Evolutionary conservation across 2,329 filamentous ascomycete genomes (phyloP), one percentile per base, ranked within the genome.

Genomic region (Venturiaceae sp.): DNA sequence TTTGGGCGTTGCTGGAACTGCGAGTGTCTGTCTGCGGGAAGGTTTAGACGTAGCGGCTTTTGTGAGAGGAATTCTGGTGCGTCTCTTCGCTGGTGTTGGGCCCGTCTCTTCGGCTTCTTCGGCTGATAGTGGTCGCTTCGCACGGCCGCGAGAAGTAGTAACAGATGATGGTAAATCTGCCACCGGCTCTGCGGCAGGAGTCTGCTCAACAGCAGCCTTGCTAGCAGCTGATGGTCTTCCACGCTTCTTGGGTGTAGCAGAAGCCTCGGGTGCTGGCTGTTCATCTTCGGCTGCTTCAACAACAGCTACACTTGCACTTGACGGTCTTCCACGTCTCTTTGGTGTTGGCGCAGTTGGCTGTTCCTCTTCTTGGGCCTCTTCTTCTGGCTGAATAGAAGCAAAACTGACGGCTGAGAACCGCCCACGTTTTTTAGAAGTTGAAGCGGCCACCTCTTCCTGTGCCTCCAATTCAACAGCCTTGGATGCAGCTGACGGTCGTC

Each of bases 1-100:
- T 28, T 41, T 26, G 26, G 55, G 55, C 3, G 55, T 57, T 21
- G 39, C 19, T 14, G 30, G 55, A 21, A 28, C 41, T 11, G 55
- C 55, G 21, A 57, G n/a, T 26, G 55, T 57, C 28, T 50, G 55
- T 9, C 55, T 26, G n/a, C 55, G 39, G 14, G 55, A 36, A n/a
- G 55, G 16, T 28, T 32, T 50, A 28, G 39, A 11, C 23, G 36
- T n/a, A 28, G 11, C 28, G 32, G 55, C 16, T 23, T 39, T 33
- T 19, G 41, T 34, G 16, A 57, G 26, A 36, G 39, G 28, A 11
- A 34, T 13, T 26, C 16, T 53, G n/a, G 39, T 44, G 9, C 44
- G 39, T 30, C 55, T 26, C 30, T 52, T 52, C n/a, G 55, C 37
- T 33, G 55, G 44, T n/a, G 30, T 57, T 57, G 36, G 21, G 16